A percentile compares a stretch with the other conserved stretches of the same genome.
phyloP scores from a whole-genome alignment of 306 rosid species.

The Cucumis melo region DNA sequence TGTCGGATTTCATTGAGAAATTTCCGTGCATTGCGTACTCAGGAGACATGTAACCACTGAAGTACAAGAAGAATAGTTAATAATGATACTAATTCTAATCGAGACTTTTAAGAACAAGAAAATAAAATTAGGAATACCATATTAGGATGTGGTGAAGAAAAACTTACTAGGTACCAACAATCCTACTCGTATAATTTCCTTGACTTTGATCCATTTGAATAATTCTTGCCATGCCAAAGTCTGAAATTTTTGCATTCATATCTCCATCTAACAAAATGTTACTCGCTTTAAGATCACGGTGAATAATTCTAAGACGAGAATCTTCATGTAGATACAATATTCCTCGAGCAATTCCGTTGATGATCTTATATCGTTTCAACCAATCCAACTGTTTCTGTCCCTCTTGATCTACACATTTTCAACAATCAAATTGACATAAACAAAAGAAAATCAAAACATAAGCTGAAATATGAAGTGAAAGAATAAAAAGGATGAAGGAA shows the following conservation, averaged over 20 bases:
- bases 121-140: too few species aligned
- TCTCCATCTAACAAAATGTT: constrained; percentile 27
- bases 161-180: not conserved
- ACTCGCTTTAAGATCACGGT: constrained; percentile 26
- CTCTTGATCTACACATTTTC: constrained; percentile 7
- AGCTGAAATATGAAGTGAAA: not conserved
- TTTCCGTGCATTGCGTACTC: constrained; percentile 9
- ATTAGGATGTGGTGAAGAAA: not conserved
- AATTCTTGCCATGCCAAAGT: constrained; percentile 35
- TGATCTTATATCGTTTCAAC: constrained; percentile 21
- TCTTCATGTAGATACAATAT: constrained; percentile 27
- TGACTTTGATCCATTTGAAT: constrained; percentile 21
- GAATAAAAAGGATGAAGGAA: not conserved
- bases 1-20: constrained; percentile 6
- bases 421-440: not conserved
- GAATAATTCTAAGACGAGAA: constrained; percentile 22
- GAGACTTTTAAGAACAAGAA: not conserved
- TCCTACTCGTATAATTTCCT: constrained; percentile 16
- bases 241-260: constrained; percentile 30
- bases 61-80: not conserved
- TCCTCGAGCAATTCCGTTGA: constrained; percentile 21
- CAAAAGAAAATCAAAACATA: not conserved
- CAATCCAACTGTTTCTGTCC: constrained; percentile 19
- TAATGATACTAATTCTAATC: not conserved
- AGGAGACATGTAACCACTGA: constrained; percentile 13